These are phyloP conservation scores for Eleusine indica DNA, from an alignment of 176 grass and related monocot species.

Conservation along the genomic window DNA sequence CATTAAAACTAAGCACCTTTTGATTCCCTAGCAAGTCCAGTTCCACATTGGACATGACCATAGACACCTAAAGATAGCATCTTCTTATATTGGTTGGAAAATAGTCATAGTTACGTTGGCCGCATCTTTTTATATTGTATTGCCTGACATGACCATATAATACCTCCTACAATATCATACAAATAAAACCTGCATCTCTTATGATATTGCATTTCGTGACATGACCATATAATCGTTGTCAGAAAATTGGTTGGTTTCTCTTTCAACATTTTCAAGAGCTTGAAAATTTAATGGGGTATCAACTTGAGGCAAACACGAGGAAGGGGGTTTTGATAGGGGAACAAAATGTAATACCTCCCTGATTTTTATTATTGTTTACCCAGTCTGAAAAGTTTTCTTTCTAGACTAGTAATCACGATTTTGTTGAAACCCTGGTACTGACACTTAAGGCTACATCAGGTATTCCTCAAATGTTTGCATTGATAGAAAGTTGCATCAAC, in stretches of 20 bases:
- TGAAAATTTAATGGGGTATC: background rate
- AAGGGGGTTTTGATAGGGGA: background rate
- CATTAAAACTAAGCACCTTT: background rate
- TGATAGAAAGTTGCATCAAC: background rate
- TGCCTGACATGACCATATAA: background rate
- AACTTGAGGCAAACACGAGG: background rate
- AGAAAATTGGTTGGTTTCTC: background rate
- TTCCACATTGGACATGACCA: slow-evolving; percentile 1
- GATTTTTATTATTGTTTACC: no score
- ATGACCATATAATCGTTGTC: background rate
- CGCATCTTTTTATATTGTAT: background rate
- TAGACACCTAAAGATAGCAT: background rate
- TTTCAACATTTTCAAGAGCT: background rate
- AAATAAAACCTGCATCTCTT: background rate
- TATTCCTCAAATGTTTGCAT: background rate
- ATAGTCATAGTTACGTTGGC: background rate
- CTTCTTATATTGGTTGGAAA: background rate
- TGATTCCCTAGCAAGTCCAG: background rate
- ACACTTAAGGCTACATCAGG: slow-evolving; percentile 10
- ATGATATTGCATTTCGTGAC: background rate
- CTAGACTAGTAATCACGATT: background rate
- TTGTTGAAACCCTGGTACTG: background rate
- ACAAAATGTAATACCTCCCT: background rate
- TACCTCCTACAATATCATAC: background rate
- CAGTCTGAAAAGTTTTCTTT: background rate